phyloP scores from a whole-genome alignment of 495 filamentous ascomycete genomes.

The Glonium stellatum region DNA sequence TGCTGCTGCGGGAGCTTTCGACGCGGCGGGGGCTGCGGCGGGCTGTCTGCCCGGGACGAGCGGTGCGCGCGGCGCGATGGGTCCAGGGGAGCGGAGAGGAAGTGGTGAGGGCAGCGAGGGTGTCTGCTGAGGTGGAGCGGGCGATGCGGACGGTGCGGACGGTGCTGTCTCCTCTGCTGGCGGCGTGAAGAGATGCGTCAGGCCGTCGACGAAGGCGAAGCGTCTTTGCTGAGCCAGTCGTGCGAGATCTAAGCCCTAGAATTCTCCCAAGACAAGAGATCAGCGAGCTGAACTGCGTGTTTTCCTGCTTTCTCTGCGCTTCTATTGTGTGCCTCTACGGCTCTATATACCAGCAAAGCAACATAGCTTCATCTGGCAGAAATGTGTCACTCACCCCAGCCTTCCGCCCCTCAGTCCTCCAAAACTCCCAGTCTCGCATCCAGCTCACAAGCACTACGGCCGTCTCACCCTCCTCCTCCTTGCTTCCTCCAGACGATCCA shows the following conservation, averaged over 20 bases:
- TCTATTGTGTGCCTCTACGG: conserved; percentile 26
- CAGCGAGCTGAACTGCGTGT: background rate
- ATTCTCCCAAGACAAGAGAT: background rate
- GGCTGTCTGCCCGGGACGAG: background rate
- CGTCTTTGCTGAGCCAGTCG: conserved; percentile 48
- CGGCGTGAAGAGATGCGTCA: conserved; percentile 50
- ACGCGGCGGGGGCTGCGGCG: conserved; percentile 71
- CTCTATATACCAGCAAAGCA: background rate
- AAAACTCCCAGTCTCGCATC: conserved; percentile 67
- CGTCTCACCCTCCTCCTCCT: conserved; percentile 21
- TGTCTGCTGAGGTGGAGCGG: background rate
- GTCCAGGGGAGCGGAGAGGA: conserved; percentile 24
- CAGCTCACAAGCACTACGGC: conserved; percentile 73
- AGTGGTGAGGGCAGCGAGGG: conserved; percentile 9
- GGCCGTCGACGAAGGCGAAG: conserved; percentile 68
- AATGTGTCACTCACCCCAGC: conserved; percentile 16
- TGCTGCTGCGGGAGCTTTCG: conserved; percentile 83
- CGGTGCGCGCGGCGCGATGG: background rate
- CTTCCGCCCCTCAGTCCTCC: conserved; percentile 43
- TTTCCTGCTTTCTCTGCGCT: too few relatives aligned
- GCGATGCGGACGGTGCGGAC: background rate
- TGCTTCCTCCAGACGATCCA: background rate
- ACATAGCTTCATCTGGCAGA: background rate
- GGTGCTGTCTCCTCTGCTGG: conserved; percentile 24
- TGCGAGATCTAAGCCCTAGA: conserved; percentile 59